Percentiles rank a stretch among this genome's conserved stretches.
Evolutionary conservation across 352 stramenopile species (phyloP).

Genomic region (Pythium rhizo-oryzae): DNA sequence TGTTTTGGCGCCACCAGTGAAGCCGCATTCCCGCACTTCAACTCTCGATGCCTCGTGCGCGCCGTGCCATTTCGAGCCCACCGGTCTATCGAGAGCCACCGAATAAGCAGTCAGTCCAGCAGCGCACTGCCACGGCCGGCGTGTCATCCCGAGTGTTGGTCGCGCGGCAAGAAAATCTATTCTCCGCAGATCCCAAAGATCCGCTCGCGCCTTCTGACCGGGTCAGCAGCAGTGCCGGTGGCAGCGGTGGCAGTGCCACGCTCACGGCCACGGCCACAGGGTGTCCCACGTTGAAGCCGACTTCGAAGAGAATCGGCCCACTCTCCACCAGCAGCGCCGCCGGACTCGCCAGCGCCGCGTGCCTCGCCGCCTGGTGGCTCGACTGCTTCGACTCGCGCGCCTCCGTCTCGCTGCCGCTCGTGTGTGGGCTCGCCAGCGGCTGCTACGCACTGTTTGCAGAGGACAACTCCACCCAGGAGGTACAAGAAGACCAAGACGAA

Average conservation of each 20-base stretch:
- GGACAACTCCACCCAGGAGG: background rate
- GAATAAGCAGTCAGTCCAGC: background rate
- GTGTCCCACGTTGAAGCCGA: conserved; percentile 3
- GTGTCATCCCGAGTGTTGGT: conserved; percentile 20
- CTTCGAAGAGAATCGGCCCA: conserved; percentile 16
- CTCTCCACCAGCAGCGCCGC: background rate
- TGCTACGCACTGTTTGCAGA: background rate
- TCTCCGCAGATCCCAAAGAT: background rate
- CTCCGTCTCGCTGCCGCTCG: background rate
- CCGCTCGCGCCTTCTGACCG: conserved; percentile 9
- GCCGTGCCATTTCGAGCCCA: background rate
- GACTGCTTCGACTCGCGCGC: background rate
- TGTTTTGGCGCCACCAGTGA: background rate
- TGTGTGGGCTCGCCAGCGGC: conserved; percentile 1
- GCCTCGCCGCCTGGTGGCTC: background rate
- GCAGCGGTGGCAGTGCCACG: no score
- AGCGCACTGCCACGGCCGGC: background rate
- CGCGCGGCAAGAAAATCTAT: conserved; percentile 13
- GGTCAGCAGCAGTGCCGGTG: background rate
- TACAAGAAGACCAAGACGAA: conserved; percentile 4
- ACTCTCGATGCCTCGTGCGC: background rate
- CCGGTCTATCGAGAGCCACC: background rate
- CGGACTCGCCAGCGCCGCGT: conserved; percentile 1
- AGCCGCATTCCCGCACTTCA: background rate
- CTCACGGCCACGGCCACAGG: background rate